phyloP scores from a whole-genome alignment of 495 filamentous ascomycete genomes.

The Penicillium antarcticum region DNA sequence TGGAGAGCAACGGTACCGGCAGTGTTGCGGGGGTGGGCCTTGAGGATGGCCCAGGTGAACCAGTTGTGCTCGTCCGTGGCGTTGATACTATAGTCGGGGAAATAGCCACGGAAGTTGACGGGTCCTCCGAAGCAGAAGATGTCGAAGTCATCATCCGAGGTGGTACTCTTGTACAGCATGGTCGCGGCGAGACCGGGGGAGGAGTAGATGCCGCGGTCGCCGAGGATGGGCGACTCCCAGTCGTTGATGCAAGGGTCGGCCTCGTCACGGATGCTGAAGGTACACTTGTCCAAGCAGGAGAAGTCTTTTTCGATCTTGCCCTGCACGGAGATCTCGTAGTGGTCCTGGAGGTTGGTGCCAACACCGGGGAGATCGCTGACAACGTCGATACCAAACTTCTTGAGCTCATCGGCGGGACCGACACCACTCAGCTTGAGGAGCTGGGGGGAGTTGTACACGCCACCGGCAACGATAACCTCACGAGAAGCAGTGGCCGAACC shows the following conservation, averaged over 20 bases:
- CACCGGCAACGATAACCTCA: constrained; percentile 60
- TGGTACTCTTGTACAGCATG: constrained; percentile 43
- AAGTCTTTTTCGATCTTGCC: constrained; percentile 42
- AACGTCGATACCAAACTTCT: constrained; percentile 46
- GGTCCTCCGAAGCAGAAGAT: constrained; percentile 53
- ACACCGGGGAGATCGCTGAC: constrained; percentile 58
- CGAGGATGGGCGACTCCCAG: constrained; percentile 27
- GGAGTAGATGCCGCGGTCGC: constrained; percentile 47
- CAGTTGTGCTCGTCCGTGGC: constrained; percentile 26
- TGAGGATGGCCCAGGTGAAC: constrained; percentile 50
- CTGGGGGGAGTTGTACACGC: constrained; percentile 60
- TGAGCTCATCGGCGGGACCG: constrained; percentile 52
- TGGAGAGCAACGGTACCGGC: constrained; percentile 48
- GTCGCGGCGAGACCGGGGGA: constrained; percentile 45
- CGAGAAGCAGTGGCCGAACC: constrained; percentile 47
- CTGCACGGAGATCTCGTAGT: constrained; percentile 53
- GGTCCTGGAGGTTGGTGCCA: constrained; percentile 65
- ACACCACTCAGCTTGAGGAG: constrained; percentile 64
- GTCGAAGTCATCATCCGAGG: constrained; percentile 42
- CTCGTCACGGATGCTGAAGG: constrained; percentile 7
- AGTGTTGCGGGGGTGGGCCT: constrained; percentile 51
- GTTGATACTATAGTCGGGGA: constrained; percentile 31
- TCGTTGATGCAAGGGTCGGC: constrained; percentile 35
- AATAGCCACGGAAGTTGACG: constrained; percentile 25
- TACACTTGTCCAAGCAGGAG: constrained; percentile 24